Base-by-base conservation (phyloP, 192 early-diverging fungal species). In the Coemansia sp. region DNA sequence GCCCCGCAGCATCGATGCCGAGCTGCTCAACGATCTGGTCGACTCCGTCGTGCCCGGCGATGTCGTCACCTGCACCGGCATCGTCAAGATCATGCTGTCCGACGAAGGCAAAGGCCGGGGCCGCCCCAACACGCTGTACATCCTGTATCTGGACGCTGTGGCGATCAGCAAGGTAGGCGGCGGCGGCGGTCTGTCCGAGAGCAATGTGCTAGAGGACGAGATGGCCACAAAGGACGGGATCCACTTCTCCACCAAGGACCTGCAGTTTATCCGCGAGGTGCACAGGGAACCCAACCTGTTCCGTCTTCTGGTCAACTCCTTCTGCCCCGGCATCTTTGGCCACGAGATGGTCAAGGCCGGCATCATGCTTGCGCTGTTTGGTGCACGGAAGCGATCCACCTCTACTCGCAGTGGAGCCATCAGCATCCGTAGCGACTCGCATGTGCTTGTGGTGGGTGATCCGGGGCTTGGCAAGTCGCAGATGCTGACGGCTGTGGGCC, bases 391-490 rank as follows among this genome's bases (percentile, higher is more conserved):
- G 49, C 68, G 79, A 1, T 40, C 49, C 16, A 58, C 65, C 46
- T 26, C 46, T 16, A 63, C 72, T 36, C 69, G 36, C 21, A 12
- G 26, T 11, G 83, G 73, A 49, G 78, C 56, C 37, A 80, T 90
- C 21, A 67, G 73, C 8, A 89, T 91, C 39, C 84, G 90, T 13
- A 74, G 85, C 47, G 87, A 93, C 72, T 89, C 89, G 26, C 90
- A 92, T 62, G 80, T 93, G 13, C 73, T 93, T 8, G 79, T 93
- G 10, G 91, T 93, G 6, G 93, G 92, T 61, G 94, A 96, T 62
- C 94, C 94, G 1, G 94, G 94, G 52, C 86, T 92, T 39, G 93
- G 91, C 47, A 94, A 94, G 63, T 92, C 90, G 18, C 92, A 96
- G 73, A 89, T 96, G 84, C 82, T 96, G 55, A 86, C 86, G n/a